Evolutionary conservation across 345 rosid species (phyloP), one percentile per base, ranked within the genome.

Genomic region (Hibiscus trionum): DNA sequence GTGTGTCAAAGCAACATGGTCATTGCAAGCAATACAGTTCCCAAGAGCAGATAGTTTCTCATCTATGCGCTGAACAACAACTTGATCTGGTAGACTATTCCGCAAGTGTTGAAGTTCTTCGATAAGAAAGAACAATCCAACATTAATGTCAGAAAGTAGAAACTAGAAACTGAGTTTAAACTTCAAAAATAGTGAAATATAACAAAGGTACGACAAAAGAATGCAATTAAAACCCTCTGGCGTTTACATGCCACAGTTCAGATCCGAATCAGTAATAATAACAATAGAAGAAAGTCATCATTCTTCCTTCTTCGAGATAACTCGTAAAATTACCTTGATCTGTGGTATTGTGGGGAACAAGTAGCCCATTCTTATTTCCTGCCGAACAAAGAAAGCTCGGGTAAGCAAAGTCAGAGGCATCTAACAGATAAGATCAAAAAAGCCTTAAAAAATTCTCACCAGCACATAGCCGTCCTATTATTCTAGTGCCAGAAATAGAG

Each of bases 361-460:
- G 97, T 82, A 92, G 97, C 50, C 97, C 99, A 12, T 92, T 90
- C 73, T 92, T 95, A 82, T 95, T 95, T 65, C 99, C 99, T 90
- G 77, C 77, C 61, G 69, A 47, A 24, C 9, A 75, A 60, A 49
- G 7, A 8, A 21, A 29, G 66, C 37, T 15, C 10, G 4, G 16
- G 26, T 33, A 29, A 58, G 62, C n/a, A 24, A 67, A 49, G 12
- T 26, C 19, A 14, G 7, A 50, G 27, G 44, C 71, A 49, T 67
- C 59, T 67, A 52, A 17, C 60, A 29, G n/a, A 31, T 5, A 68
- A 31, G 29, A 61, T 61, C 42, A 0, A 31, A 26, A 53, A 44
- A 8, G 12, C n/a, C 15, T 7, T 1, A 17, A 66, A 71, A 74
- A 74, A 47, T 17, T 15, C 78, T 7, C 75, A 92, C 98, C 99